Evolutionary conservation across 2,329 filamentous ascomycete genomes (phyloP), one percentile per base, ranked within the genome.

Genomic region (Penicillium janthinellum): DNA sequence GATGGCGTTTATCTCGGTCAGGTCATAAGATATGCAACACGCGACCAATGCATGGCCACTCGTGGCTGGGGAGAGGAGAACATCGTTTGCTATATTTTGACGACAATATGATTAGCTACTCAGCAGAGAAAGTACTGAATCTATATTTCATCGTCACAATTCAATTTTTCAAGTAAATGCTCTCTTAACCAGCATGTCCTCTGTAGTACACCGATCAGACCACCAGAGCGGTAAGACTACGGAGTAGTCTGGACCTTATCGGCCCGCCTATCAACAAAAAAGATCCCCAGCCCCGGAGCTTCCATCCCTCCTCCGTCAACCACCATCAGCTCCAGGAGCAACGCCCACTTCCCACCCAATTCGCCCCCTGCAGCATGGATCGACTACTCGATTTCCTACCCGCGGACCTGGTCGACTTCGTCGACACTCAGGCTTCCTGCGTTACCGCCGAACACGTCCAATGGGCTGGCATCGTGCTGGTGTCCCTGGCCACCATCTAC

Each of bases 281-380:
- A 58, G 54, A 61, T 66, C 51, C 66, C 67, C 20, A 10, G 20
- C 25, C 25, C 38, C 41, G 41, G 52, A 55, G 37, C 52, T 37
- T 38, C 17, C 17, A 17, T 17, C n/a, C 41, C 11, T 70, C 64
- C 1, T 81, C 81, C 8, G 84, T 71, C 2, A 86, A 44, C 58
- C 58, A 45, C 22, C 37, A 17, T n/a, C 35, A 51, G 47, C 45
- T 54, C 54, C 57, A 60, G 52, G 57, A 57, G 51, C 52, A 22
- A 17, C 57, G 57, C 47, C 52, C 64, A 67, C 67, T 8, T 62
- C 64, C 41, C 58, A 54, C 59, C 59, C 45, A 55, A 37, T 45
- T 45, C 37, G n/a, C 5, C 37, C 48, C 28, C 38, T 49, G 39
- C 64, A 68, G 51, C 45, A 75, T 75, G 72, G 69, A 66, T 37